Conservation (phyloP, 192 early-diverging fungal genomes). For the Podila minutissima region DNA sequence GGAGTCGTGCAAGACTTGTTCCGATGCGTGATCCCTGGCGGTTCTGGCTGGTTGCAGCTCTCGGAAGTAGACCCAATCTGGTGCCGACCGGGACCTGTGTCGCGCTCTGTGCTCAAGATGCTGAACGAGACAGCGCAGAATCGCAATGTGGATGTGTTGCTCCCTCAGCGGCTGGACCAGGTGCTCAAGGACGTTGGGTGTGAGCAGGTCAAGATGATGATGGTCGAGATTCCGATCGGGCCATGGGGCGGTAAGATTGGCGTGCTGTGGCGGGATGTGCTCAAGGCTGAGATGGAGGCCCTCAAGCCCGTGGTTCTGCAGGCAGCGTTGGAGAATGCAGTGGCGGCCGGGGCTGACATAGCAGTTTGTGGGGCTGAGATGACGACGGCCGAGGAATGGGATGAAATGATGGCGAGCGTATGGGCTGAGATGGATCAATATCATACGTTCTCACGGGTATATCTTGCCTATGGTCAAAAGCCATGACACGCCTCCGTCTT, state of each 20-base stretch:
- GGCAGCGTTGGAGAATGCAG: slow-evolving; percentile 28
- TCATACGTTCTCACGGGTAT: slow-evolving; percentile 38
- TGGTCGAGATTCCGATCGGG: slow-evolving; percentile 51
- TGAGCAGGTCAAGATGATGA: slow-evolving; percentile 49
- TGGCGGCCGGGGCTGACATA: slow-evolving; percentile 34
- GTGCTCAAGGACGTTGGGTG: slow-evolving; percentile 35
- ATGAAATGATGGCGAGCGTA: slow-evolving; percentile 46
- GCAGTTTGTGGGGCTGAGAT: slow-evolving; percentile 49
- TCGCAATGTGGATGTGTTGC: slow-evolving; percentile 38
- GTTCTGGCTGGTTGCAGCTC: slow-evolving; percentile 36
- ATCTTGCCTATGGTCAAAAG: slow-evolving; percentile 41
- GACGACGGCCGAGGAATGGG: slow-evolving; percentile 50
- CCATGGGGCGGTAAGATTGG: slow-evolving; percentile 52
- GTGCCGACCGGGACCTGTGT: slow-evolving; percentile 32
- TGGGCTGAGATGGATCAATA: slow-evolving; percentile 52
- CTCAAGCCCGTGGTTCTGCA: slow-evolving; percentile 42
- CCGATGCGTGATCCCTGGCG: slow-evolving; percentile 36
- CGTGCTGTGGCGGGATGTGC: slow-evolving; percentile 35
- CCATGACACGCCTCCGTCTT: neutral
- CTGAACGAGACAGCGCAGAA: slow-evolving; percentile 47
- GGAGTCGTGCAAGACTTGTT: slow-evolving; percentile 42
- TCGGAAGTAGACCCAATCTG: slow-evolving; percentile 49
- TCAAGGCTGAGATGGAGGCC: slow-evolving; percentile 49
- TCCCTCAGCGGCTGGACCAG: slow-evolving; percentile 34
- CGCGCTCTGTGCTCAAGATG: slow-evolving; percentile 39